A percentile compares a stretch with the other conserved stretches of the same genome.
phyloP scores from a whole-genome alignment of 768 basidiomycete genomes.

The Tephrocybe sp. region DNA sequence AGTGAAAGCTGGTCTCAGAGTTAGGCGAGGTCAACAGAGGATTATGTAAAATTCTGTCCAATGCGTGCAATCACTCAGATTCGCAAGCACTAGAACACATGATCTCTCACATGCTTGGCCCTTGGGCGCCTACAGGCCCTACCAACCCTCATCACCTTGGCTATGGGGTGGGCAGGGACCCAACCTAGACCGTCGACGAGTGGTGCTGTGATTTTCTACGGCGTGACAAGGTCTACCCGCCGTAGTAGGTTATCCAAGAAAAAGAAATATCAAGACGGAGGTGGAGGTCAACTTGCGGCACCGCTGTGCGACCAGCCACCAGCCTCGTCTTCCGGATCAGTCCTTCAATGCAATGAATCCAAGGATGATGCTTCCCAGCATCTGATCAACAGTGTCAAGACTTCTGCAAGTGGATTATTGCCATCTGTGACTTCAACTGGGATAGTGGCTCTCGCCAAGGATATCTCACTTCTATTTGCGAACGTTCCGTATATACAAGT shows the following conservation, averaged over 20 bases:
- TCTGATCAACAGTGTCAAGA: too few species aligned
- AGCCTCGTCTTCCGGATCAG: too few species aligned
- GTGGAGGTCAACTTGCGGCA: background rate
- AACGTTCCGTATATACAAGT: constrained; percentile 25
- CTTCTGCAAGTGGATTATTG: background rate
- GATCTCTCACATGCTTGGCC: too few species aligned
- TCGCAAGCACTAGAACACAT: too few species aligned
- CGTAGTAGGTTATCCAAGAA: background rate
- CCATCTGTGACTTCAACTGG: background rate
- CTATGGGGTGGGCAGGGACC: constrained; percentile 18
- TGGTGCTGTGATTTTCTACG: constrained; percentile 25
- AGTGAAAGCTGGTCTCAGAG: too few species aligned
- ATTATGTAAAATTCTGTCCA: too few species aligned
- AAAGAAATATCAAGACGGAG: background rate
- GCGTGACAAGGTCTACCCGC: background rate
- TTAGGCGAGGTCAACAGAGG: too few species aligned
- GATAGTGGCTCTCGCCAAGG: constrained; percentile 14
- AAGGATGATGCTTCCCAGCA: too few species aligned
- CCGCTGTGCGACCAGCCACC: too few species aligned
- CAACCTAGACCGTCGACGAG: constrained; percentile 14
- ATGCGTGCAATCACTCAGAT: too few species aligned
- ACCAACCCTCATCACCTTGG: background rate
- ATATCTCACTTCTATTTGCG: constrained; percentile 18
- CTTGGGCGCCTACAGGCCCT: too few species aligned
- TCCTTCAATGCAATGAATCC: too few species aligned